A percentile compares a stretch with the other conserved stretches of the same genome.
phyloP scores from a whole-genome alignment of 176 grass and related monocot species.

The Ananas comosus region DNA sequence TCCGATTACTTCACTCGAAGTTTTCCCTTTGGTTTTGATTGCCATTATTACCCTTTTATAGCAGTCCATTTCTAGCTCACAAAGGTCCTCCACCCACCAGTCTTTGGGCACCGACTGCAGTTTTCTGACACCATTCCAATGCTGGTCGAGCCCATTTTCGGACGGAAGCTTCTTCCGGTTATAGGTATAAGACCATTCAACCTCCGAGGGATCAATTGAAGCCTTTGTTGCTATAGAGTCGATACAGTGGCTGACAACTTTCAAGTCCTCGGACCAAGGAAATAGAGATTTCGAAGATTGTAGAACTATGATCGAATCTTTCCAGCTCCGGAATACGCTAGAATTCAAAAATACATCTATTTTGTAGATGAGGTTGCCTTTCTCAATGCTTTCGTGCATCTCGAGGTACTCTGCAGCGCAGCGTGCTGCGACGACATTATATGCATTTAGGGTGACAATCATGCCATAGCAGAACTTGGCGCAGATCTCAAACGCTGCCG shows the following conservation, averaged over 20 bases:
- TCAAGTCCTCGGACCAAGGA: constrained; percentile 76
- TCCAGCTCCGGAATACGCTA: constrained; percentile 82
- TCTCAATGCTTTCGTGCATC: constrained; percentile 83
- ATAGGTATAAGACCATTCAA: constrained; percentile 96
- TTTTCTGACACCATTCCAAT: constrained; percentile 93
- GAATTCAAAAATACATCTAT: constrained; percentile 90
- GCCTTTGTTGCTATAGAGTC: constrained; percentile 72
- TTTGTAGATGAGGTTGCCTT: constrained; percentile 98
- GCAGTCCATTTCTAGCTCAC: constrained; percentile 80
- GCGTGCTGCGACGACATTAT: constrained; percentile 76
- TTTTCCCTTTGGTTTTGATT: constrained; percentile 53
- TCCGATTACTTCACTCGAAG: constrained; percentile 39
- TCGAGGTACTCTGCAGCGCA: constrained; percentile 93
- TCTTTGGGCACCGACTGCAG: constrained; percentile 68
- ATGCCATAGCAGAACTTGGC: constrained; percentile 98
- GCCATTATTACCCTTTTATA: constrained; percentile 67
- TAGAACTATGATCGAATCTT: constrained; percentile 87
- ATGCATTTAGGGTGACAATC: constrained; percentile 87
- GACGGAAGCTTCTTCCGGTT: constrained; percentile 85
- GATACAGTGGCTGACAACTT: constrained; percentile 71
- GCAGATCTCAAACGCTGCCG: constrained; percentile 93
- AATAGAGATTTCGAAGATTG: constrained; percentile 67
- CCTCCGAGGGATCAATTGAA: constrained; percentile 72
- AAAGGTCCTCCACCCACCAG: constrained; percentile 99
- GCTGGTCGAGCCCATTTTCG: constrained; percentile 57